Evolutionary conservation across 805 yeast species (phyloP), one percentile per base, ranked within the genome.

Genomic region (Scheffersomyces stipitis): DNA sequence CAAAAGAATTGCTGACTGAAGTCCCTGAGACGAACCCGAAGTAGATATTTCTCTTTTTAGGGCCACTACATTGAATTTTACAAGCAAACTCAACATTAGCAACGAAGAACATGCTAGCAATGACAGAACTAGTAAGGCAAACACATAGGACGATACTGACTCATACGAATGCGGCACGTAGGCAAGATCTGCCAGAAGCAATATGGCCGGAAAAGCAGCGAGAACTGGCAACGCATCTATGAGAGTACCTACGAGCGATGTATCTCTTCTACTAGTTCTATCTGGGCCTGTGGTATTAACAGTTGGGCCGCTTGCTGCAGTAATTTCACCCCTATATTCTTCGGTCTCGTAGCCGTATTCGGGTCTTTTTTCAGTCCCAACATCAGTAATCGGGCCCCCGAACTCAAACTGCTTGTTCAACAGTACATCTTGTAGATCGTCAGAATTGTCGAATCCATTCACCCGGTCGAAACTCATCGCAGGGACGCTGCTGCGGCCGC

Each of bases 211-310:
- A 20, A 62, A 49, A 4, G 69, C 58, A 31, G 58, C 53, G 18
- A 65, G 45, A 17, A 61, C 56, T 1, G 71, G 71, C 22, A 64
- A 44, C 3, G 67, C 52, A n/a, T 55, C 49, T 23, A 54, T 33
- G 22, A 60, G 24, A 16, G 33, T 38, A 6, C n/a, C n/a, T n/a
- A n/a, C n/a, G n/a, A n/a, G n/a, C n/a, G n/a, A n/a, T n/a, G n/a
- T n/a, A n/a, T n/a, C n/a, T n/a, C n/a, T n/a, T n/a, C n/a, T n/a
- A n/a, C n/a, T n/a, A n/a, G n/a, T n/a, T n/a, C n/a, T n/a, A n/a
- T n/a, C n/a, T n/a, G n/a, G n/a, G n/a, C n/a, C n/a, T n/a, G n/a
- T n/a, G n/a, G n/a, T n/a, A n/a, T n/a, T n/a, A n/a, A n/a, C n/a
- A n/a, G n/a, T n/a, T n/a, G n/a, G n/a, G n/a, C n/a, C n/a, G n/a